Evolutionary conservation across 345 rosid genomes (phyloP).

Genomic region (Schrenkiella parvula): DNA sequence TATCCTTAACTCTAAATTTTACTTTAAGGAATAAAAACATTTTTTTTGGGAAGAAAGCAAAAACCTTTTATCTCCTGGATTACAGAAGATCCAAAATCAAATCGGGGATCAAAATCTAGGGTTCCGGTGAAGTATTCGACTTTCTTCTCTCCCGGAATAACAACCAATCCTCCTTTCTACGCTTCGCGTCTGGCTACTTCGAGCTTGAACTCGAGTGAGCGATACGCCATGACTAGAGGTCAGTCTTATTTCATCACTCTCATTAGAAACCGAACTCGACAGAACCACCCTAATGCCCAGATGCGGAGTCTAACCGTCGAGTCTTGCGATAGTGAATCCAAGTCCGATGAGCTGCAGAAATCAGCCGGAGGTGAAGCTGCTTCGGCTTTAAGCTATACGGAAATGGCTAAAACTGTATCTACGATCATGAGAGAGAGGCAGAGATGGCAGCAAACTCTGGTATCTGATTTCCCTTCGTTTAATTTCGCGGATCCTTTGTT

Average conservation of each 20-base stretch:
- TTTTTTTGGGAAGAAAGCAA: background rate
- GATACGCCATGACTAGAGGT: slow-evolving; percentile 48
- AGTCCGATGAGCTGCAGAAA: slow-evolving; percentile 8
- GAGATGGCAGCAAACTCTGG: slow-evolving; percentile 53
- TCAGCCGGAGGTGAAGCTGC: background rate
- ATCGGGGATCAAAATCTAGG: slow-evolving; percentile 14
- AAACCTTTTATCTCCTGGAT: background rate
- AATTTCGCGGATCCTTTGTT: slow-evolving; percentile 50
- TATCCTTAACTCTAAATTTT: background rate
- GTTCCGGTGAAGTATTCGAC: slow-evolving; percentile 17
- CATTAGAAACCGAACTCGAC: slow-evolving; percentile 34
- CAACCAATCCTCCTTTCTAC: background rate
- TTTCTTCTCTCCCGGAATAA: background rate
- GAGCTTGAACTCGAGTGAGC: background rate
- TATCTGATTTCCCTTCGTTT: slow-evolving; percentile 51
- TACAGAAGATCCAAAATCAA: background rate
- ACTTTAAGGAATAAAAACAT: background rate
- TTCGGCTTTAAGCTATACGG: slow-evolving; percentile 17
- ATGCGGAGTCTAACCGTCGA: slow-evolving; percentile 32
- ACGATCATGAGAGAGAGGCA: slow-evolving; percentile 42
- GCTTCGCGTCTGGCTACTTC: background rate
- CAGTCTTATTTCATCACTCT: slow-evolving; percentile 25
- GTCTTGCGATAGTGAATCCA: slow-evolving; percentile 9
- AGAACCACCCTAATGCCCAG: slow-evolving; percentile 21
- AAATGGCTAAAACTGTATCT: slow-evolving; percentile 45